Evolutionary conservation across 2,329 filamentous ascomycete species (phyloP).

Genomic region (Scedosporium boydii): DNA sequence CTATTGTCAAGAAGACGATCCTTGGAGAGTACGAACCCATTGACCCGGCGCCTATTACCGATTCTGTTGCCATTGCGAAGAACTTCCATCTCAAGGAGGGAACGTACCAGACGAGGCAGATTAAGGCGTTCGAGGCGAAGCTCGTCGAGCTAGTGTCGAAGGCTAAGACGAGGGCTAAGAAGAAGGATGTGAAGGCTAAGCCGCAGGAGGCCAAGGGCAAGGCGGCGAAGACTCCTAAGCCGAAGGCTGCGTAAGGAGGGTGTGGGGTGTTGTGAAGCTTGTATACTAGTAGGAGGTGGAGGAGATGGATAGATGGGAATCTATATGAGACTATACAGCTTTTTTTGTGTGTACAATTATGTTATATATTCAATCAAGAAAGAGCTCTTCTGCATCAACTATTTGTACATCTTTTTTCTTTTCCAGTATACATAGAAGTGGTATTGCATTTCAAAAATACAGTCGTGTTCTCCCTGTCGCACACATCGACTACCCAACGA

Average conservation of each 20-base stretch:
- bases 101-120: constrained; percentile 24
- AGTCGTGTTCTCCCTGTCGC: neutral
- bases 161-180: neutral
- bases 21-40: constrained; percentile 25
- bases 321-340: constrained; percentile 7
- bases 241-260: neutral
- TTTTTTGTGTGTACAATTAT: neutral
- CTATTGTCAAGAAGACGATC: constrained; percentile 22
- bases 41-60: constrained; percentile 19
- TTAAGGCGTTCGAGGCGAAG: constrained; percentile 29
- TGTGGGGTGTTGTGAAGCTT: neutral
- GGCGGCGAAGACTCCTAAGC: neutral
- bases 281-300: neutral
- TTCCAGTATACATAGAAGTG: constrained; percentile 1
- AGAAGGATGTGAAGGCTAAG: neutral
- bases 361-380: neutral
- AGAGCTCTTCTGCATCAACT: neutral
- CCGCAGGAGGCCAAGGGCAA: neutral
- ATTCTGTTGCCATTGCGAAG: constrained; percentile 23
- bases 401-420: neutral
- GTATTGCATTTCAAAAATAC: neutral
- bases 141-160: constrained; percentile 12
- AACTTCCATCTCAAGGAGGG: constrained; percentile 27
- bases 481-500: neutral
- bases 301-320: constrained; percentile 2